Base-by-base conservation (phyloP, 2,329 filamentous ascomycete species). In the Incumbomyces delicatus region DNA sequence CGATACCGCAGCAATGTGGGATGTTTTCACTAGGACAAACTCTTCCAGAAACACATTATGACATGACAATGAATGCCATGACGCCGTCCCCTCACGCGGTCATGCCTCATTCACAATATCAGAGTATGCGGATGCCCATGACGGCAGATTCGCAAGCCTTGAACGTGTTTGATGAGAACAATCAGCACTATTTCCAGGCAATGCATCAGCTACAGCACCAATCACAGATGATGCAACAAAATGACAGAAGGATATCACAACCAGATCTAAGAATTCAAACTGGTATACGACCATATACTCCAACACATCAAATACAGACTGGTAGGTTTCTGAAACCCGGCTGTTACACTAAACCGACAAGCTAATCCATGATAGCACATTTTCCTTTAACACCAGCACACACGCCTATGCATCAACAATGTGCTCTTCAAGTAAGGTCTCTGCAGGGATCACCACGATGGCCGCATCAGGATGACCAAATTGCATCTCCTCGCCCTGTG, bases 371-470 rank as follows among this genome's bases (percentile, higher is more conserved):
- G 44, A 35, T 49, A 81, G 80, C 69, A 54, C 81, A 78, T 57
- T 77, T 78, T 53, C 82, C 82, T 48, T 75, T 81, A 38, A 86
- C 83, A 22, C 82, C 83, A 44, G 76, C 75, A 81, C 82, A 12
- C 63, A 67, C 57, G 66, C 64, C 56, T 60, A 61, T 46, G 54
- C 61, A 63, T 44, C 60, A 61, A 50, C 62, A 64, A 49, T 56
- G 63, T 50, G 57, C 60, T 47, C 62, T 63, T 37, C 64, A 66
- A 45, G 61, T 61, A 51, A 61, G 61, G 52, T 67, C 66, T 47
- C 53, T 61, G 31, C 62, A 67, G 40, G 55, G 61, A 18, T 68
- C 66, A 17, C 66, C 68, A 29, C 61, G 60, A 45, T 67, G 68
- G 53, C 62, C 59, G 43, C 59, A 61, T 40, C 60, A 57, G 50